Percentiles rank a stretch among this genome's conserved stretches.
phyloP scores from a whole-genome alignment of 2,329 filamentous ascomycete genomes.

The Colletotrichum tropicale region DNA sequence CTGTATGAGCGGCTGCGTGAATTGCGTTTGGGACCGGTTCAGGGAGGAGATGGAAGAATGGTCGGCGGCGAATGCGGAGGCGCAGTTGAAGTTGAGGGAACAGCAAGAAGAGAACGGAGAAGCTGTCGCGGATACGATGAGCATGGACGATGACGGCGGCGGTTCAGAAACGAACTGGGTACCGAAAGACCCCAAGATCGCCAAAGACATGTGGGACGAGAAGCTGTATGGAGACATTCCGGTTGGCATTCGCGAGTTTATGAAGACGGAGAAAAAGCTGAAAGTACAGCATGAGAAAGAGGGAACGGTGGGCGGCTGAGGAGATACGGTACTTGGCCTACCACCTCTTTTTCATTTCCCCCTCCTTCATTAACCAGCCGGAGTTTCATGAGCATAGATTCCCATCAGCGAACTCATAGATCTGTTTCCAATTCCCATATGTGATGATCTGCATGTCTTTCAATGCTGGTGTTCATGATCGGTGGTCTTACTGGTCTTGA shows the following conservation, averaged over 20 bases:
- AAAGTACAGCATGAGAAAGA: conserved; percentile 74
- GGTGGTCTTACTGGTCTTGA: neutral
- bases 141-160: conserved; percentile 82
- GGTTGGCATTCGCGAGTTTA: conserved; percentile 94
- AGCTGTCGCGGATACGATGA: conserved; percentile 44
- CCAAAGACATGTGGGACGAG: conserved; percentile 62
- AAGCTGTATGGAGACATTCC: conserved; percentile 82
- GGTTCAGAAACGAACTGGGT: conserved; percentile 75
- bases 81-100: conserved; percentile 56
- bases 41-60: conserved; percentile 93
- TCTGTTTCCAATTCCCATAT: neutral
- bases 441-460: neutral
- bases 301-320: conserved; percentile 49
- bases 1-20: conserved; percentile 98
- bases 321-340: neutral
- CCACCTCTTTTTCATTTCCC: neutral
- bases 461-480: neutral
- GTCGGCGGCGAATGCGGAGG: conserved; percentile 69
- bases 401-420: conserved; percentile 3
- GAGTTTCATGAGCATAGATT: neutral
- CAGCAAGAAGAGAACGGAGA: conserved; percentile 22
- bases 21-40: conserved; percentile 95
- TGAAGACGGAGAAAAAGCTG: conserved; percentile 93
- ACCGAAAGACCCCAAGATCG: conserved; percentile 41
- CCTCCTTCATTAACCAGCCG: neutral